Percentiles rank a stretch among this genome's conserved stretches.
These are phyloP conservation scores for Castanospermum australe DNA, from an alignment of 306 rosid species.

Conservation along the genomic window DNA sequence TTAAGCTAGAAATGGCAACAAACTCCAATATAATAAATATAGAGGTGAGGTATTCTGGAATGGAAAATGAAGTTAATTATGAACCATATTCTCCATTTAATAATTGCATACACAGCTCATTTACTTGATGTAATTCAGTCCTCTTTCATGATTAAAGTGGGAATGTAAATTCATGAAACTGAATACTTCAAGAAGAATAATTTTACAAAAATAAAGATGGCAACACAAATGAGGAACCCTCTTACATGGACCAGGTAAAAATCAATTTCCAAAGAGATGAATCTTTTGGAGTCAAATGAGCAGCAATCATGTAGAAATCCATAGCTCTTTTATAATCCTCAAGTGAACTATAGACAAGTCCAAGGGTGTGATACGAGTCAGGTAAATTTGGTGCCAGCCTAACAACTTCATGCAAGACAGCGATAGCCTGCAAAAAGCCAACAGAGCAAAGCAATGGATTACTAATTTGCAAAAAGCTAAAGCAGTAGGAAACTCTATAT, in stretches of 20 bases:
- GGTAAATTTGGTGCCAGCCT: constrained; percentile 74
- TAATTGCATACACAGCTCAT: not conserved
- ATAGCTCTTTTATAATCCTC: constrained; percentile 61
- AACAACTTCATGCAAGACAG: constrained; percentile 62
- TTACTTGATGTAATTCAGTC: not conserved
- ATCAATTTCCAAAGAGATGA: constrained; percentile 74
- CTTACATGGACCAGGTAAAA: constrained; percentile 69
- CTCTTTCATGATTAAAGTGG: not conserved
- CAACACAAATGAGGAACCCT: constrained; percentile 27
- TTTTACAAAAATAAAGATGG: constrained; percentile 21
- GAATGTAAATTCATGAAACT: constrained; percentile 8
- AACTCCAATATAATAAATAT: not conserved
- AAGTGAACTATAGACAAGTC: constrained; percentile 57
- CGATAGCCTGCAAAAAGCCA: constrained; percentile 62
- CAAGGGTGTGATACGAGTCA: constrained; percentile 85
- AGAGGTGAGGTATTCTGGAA: not conserved
- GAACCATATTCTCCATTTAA: constrained; percentile 8
- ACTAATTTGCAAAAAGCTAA: not conserved
- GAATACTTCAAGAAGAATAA: constrained; percentile 20
- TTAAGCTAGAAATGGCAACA: not conserved
- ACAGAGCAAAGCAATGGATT: constrained; percentile 4
- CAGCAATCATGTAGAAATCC: constrained; percentile 78
- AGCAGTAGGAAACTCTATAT: not conserved
- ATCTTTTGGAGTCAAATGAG: constrained; percentile 71
- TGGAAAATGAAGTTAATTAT: not conserved